Evolutionary conservation across 163 green algal species (phyloP), one percentile per base, ranked within the genome.

Genomic region (Botryococcus braunii): DNA sequence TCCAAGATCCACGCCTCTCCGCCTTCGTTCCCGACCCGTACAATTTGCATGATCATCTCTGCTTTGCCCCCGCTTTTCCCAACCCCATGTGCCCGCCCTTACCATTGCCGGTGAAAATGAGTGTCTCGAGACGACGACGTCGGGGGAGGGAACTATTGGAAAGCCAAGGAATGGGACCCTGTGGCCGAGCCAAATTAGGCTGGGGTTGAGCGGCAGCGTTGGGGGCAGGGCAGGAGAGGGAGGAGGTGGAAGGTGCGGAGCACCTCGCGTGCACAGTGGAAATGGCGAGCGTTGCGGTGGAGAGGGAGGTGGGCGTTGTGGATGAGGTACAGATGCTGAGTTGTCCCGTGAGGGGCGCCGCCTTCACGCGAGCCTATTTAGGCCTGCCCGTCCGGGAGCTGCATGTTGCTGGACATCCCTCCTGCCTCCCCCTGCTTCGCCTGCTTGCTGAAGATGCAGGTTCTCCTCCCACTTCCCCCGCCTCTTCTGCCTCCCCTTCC

Each of bases 321-420:
- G 91, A 97, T 65, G 91, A 97, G 70, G 89, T 96, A 46, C 86
- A 96, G 85, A 86, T 95, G 78, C 76, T 96, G 25, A 83, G 68
- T 5, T 85, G 95, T 65, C 57, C 70, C 5, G 62, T 78, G 37
- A 67, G 90, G 86, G 27, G 94, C 82, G 78, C 85, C 82, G 5
- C 93, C 84, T 85, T 95, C 87, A 5, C 63, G 63, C 70, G 88
- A 0, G 89, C 89, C 2, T 62, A 89, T 62, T 77, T 91, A 60
- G 90, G 90, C 0, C 35, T 95, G 56, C 80, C 87, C 5, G 89
- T 86, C 13, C 60, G 70, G 13, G 79, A 88, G 69, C 58, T 96
- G 27, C 90, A 96, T 69, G 69, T 96, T 47, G 94, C 88, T 65
- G 90, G 90, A 0, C 85, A 94, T 72, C 68, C 80, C 9, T 80